Conservation (phyloP, 2,329 filamentous ascomycete genomes). For the Xylariaceae sp. region DNA sequence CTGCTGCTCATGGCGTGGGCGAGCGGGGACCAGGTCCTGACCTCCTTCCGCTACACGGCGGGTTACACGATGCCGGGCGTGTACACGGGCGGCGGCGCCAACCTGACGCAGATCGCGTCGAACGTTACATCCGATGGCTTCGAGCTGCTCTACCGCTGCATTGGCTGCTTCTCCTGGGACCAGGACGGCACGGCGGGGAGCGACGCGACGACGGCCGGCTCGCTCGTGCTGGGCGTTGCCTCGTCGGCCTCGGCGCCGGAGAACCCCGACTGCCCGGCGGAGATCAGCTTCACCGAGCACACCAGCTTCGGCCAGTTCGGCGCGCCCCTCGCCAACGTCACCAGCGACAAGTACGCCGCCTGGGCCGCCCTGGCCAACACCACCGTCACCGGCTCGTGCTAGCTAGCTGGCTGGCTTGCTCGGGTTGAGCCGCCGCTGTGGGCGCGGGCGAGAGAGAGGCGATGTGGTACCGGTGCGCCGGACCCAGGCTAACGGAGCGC, state of each 20-base stretch:
- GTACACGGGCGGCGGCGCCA: slow-evolving; percentile 56
- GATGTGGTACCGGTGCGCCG: slow-evolving; percentile 21
- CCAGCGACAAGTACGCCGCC: slow-evolving; percentile 30
- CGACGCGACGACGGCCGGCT: slow-evolving; percentile 35
- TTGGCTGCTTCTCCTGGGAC: slow-evolving; percentile 49
- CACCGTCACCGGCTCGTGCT: slow-evolving; percentile 24
- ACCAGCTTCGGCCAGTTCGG: slow-evolving; percentile 49
- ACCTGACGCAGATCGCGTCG: slow-evolving; percentile 52
- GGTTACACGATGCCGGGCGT: slow-evolving; percentile 52
- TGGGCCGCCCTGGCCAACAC: slow-evolving; percentile 39
- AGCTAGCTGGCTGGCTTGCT: no score
- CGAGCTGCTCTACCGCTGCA: slow-evolving; percentile 56
- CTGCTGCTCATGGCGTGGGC: slow-evolving; percentile 50
- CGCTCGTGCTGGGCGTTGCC: slow-evolving; percentile 48
- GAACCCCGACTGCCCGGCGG: slow-evolving; percentile 33
- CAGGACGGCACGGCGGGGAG: slow-evolving; percentile 38
- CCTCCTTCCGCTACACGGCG: slow-evolving; percentile 49
- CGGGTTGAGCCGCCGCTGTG: no score
- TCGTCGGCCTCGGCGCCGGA: slow-evolving; percentile 35
- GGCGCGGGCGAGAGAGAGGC: no score
- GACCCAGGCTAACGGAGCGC: no score
- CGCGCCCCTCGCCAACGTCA: slow-evolving; percentile 22
- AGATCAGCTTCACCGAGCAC: slow-evolving; percentile 44
- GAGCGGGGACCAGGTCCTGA: slow-evolving; percentile 44
- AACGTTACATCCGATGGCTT: slow-evolving; percentile 51